phyloP scores from a whole-genome alignment of 1,284 basidiomycete genomes.

The Taiwanofungus camphoratus region DNA sequence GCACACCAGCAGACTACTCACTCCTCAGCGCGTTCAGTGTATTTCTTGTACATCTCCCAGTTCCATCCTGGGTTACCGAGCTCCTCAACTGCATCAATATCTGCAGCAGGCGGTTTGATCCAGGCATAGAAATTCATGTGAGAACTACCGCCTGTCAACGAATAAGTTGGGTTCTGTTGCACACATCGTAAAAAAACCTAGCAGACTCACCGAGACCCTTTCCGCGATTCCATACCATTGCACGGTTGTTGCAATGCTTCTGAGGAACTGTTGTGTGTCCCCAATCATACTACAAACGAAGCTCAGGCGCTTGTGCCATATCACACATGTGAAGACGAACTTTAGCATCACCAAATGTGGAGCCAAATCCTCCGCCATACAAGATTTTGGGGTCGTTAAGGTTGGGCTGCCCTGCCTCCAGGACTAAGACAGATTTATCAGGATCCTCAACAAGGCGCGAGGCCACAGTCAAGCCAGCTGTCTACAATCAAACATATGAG shows the following conservation, averaged over 20 bases:
- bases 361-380: constrained; percentile 11
- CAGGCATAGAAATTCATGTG: constrained; percentile 20
- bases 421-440: constrained; percentile 28
- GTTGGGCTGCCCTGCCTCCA: constrained; percentile 34
- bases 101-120: constrained; percentile 21
- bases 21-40: constrained; percentile 11
- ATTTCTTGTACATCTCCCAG: constrained; percentile 16
- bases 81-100: constrained; percentile 18
- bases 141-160: constrained; percentile 21
- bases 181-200: neutral
- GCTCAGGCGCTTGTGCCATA: constrained; percentile 6
- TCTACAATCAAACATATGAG: neutral
- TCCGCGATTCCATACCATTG: constrained; percentile 20
- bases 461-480: constrained; percentile 21
- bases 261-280: constrained; percentile 23
- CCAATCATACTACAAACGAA: constrained; percentile 26
- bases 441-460: constrained; percentile 22
- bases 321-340: neutral
- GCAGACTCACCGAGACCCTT: constrained; percentile 17
- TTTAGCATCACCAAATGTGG: neutral
- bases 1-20: constrained; percentile 1
- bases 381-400: constrained; percentile 26
- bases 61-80: constrained; percentile 24
- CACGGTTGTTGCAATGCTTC: constrained; percentile 7
- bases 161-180: neutral